phyloP scores from a whole-genome alignment of 169 alveolate species.

The Toxoplasma gondii region DNA sequence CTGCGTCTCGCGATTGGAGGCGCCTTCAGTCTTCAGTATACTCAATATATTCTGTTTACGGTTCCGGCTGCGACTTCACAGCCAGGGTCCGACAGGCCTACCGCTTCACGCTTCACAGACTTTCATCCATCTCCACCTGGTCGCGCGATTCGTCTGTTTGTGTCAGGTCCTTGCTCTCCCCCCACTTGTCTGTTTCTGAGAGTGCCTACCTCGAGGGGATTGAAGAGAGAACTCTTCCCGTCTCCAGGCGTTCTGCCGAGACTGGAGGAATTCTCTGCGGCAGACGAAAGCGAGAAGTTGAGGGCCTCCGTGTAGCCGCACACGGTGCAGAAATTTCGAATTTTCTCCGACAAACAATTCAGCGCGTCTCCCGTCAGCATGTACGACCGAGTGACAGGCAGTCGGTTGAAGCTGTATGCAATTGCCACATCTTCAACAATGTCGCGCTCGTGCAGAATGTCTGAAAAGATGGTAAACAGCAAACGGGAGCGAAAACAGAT shows the following conservation, averaged over 20 bases:
- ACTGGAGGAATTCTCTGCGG: not conserved
- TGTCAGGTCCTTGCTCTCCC: too few relatives aligned
- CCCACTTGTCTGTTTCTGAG: too few relatives aligned
- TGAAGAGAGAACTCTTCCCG: not conserved
- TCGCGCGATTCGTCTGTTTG: too few relatives aligned
- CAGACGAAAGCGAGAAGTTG: conserved; percentile 31
- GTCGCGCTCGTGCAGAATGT: conserved; percentile 90
- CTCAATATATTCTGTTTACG: too few relatives aligned
- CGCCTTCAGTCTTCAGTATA: too few relatives aligned
- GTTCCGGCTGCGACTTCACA: too few relatives aligned
- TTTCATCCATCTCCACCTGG: too few relatives aligned
- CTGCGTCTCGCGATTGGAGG: too few relatives aligned
- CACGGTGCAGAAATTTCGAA: not conserved
- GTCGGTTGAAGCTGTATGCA: conserved; percentile 88
- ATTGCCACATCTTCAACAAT: conserved; percentile 93
- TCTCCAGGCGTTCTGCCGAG: not conserved
- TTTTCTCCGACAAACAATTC: not conserved
- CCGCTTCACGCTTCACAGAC: too few relatives aligned
- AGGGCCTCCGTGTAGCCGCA: conserved; percentile 53
- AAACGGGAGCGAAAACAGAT: not conserved
- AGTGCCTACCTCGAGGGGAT: not conserved
- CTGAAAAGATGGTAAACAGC: conserved; percentile 76
- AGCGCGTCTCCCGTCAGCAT: not conserved
- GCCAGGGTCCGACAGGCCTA: too few relatives aligned
- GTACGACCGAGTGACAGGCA: conserved; percentile 53